A percentile compares a stretch with the other conserved stretches of the same genome.
These are phyloP conservation scores for Telfairia occidentalis DNA, from an alignment of 331 rosid genomes.

Conservation along the genomic window DNA sequence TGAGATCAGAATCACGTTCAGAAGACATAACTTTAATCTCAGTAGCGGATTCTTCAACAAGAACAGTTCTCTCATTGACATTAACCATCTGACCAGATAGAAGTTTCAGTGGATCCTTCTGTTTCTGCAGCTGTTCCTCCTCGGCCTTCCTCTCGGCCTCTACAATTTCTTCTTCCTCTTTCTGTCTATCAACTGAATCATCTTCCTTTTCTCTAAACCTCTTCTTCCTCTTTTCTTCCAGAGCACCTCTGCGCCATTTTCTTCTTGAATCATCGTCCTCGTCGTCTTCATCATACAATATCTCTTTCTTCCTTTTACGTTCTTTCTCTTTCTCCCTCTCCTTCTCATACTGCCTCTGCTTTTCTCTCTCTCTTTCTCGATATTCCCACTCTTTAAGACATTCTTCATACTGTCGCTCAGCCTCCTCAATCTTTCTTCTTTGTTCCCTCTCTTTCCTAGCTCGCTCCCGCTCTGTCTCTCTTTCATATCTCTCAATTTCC, in stretches of 20 bases:
- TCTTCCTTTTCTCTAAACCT: slow-evolving; percentile 82
- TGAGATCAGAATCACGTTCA: slow-evolving; percentile 30
- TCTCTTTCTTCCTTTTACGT: slow-evolving; percentile 78
- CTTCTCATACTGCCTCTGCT: slow-evolving; percentile 78
- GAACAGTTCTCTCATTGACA: slow-evolving; percentile 27
- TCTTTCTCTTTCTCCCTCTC: slow-evolving; percentile 91
- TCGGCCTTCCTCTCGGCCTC: slow-evolving; percentile 69
- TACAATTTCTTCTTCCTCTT: slow-evolving; percentile 81
- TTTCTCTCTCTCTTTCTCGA: slow-evolving; percentile 86
- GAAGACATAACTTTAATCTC: slow-evolving; percentile 32
- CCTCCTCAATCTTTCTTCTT: slow-evolving; percentile 73
- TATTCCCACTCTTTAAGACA: slow-evolving; percentile 90
- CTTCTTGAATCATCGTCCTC: slow-evolving; percentile 89
- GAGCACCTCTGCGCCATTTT: slow-evolving; percentile 75
- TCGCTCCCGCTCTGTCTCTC: slow-evolving; percentile 96
- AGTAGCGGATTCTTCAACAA: slow-evolving; percentile 30
- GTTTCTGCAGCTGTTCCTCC: slow-evolving; percentile 59
- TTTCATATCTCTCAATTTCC: slow-evolving; percentile 86
- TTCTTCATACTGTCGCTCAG: slow-evolving; percentile 76
- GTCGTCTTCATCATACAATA: slow-evolving; percentile 81
- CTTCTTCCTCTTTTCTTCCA: slow-evolving; percentile 91
- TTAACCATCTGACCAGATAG: slow-evolving; percentile 29
- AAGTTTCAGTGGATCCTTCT: slow-evolving; percentile 50
- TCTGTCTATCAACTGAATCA: slow-evolving; percentile 59
- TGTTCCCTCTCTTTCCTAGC: slow-evolving; percentile 92